Evolutionary conservation across 306 rosid genomes (phyloP).

Genomic region (Cicer pinnatifidum): DNA sequence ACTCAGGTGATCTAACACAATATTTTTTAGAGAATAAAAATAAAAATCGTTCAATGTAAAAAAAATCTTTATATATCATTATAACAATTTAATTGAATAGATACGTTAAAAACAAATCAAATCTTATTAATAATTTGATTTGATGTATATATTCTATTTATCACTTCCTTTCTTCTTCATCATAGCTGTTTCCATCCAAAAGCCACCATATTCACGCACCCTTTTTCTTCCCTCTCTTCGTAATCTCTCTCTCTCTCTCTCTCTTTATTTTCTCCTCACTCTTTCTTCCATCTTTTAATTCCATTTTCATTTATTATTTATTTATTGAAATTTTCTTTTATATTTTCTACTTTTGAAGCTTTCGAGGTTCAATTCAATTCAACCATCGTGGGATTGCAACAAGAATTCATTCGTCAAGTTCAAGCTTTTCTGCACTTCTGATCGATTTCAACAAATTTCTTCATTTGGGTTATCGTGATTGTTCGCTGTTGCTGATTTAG

Average conservation of each 20-base stretch:
- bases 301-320: background rate
- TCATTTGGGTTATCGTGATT: conserved; percentile 40
- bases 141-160: too few species aligned
- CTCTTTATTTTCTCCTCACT: background rate
- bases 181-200: background rate
- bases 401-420: conserved; percentile 34
- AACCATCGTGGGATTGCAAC: conserved; percentile 17
- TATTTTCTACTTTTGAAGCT: conserved; percentile 34
- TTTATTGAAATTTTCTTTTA: background rate
- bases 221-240: background rate
- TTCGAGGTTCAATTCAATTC: conserved; percentile 41
- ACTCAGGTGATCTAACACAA: too few species aligned
- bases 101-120: too few species aligned
- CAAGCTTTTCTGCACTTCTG: conserved; percentile 37
- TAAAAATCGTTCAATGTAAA: too few species aligned
- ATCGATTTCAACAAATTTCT: conserved; percentile 1
- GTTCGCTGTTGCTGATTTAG: conserved; percentile 41
- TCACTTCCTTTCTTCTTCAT: conserved; percentile 1
- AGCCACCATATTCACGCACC: background rate
- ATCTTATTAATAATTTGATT: too few species aligned
- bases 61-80: too few species aligned
- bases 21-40: too few species aligned
- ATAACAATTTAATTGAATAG: too few species aligned
- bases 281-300: background rate
- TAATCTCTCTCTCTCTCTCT: conserved; percentile 19